These are phyloP conservation scores for Kodamaea sp. DNA, from an alignment of 1,139 yeast species.

Conservation along the genomic window DNA sequence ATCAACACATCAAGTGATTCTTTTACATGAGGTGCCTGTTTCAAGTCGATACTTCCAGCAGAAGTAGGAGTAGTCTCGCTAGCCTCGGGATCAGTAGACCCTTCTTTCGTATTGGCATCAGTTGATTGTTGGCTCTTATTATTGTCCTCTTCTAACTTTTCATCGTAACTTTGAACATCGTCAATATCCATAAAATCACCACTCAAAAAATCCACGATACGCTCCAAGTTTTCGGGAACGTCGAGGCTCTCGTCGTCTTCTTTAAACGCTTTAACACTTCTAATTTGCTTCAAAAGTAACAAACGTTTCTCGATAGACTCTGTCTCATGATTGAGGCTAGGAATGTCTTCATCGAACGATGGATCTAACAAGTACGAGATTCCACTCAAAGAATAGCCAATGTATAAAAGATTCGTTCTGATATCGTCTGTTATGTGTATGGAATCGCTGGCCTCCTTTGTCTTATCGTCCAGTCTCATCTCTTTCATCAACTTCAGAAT, in stretches of 20 bases:
- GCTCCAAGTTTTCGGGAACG: constrained; percentile 38
- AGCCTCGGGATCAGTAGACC: background rate
- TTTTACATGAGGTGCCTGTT: background rate
- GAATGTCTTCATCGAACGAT: constrained; percentile 48
- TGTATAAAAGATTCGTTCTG: constrained; percentile 54
- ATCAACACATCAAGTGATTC: background rate
- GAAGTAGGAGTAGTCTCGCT: background rate
- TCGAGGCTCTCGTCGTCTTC: constrained; percentile 25
- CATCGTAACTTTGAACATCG: constrained; percentile 14
- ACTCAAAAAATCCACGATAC: constrained; percentile 42
- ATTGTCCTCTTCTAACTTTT: constrained; percentile 4
- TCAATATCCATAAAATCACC: constrained; percentile 18
- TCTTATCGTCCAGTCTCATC: constrained; percentile 20
- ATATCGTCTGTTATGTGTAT: constrained; percentile 48
- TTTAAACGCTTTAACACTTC: constrained; percentile 24
- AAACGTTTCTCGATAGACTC: constrained; percentile 41
- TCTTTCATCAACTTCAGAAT: constrained; percentile 41
- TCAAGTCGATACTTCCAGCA: background rate
- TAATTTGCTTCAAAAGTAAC: constrained; percentile 33
- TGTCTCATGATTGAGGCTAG: constrained; percentile 34
- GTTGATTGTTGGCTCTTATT: background rate
- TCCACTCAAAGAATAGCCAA: constrained; percentile 71
- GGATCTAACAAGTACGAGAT: constrained; percentile 79
- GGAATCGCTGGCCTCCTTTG: constrained; percentile 15
- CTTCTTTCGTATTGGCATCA: background rate